These are phyloP conservation scores for Claviceps monticola DNA, from an alignment of 2,329 filamentous ascomycete genomes.

Conservation along the genomic window DNA sequence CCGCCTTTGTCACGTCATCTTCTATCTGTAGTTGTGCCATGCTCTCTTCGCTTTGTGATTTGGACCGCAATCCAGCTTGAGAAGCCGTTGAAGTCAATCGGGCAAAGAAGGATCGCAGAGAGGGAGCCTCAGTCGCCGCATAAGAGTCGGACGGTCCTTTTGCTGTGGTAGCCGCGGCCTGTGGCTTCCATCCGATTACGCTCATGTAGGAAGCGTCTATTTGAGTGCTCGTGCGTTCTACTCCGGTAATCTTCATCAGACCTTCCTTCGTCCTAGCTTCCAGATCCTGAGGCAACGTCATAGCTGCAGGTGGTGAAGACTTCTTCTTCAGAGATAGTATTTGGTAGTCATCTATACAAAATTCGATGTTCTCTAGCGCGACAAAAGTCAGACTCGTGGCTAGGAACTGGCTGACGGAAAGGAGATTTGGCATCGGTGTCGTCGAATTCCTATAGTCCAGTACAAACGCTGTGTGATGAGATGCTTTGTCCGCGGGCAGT, in stretches of 20 bases:
- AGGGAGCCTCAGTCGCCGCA: constrained; percentile 37
- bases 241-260: constrained; percentile 71
- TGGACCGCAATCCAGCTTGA: constrained; percentile 36
- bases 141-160: constrained; percentile 34
- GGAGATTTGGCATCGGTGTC: constrained; percentile 71
- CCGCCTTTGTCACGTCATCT: constrained; percentile 58
- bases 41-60: constrained; percentile 48
- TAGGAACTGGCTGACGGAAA: constrained; percentile 82
- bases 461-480: constrained; percentile 74
- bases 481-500: constrained; percentile 52
- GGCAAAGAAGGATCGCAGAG: constrained; percentile 67
- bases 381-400: constrained; percentile 95
- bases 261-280: constrained; percentile 74
- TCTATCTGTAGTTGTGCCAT: constrained; percentile 46
- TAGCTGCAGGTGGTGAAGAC: constrained; percentile 58
- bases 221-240: constrained; percentile 77
- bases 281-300: constrained; percentile 64
- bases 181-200: constrained; percentile 69
- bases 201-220: constrained; percentile 87
- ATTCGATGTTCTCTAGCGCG: constrained; percentile 70
- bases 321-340: constrained; percentile 73
- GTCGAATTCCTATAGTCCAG: constrained; percentile 85
- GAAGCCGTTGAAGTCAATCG: constrained; percentile 49
- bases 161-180: constrained; percentile 22
- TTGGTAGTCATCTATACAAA: constrained; percentile 80